These are phyloP conservation scores for Cucumis sativus DNA, from an alignment of 306 rosid species.

Conservation along the genomic window DNA sequence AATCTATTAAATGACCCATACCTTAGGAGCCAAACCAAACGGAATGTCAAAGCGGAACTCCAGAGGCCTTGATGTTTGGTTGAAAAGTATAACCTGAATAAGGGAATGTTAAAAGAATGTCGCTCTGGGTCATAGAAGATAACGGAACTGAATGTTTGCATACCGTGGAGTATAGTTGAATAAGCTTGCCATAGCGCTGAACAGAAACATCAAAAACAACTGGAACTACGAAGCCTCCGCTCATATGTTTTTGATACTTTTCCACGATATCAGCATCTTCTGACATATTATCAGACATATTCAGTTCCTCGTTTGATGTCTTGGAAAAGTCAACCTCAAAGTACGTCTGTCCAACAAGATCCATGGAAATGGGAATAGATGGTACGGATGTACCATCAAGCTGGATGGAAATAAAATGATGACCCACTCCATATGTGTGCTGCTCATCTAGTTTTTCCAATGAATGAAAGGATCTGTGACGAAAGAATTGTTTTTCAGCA, in stretches of 20 bases:
- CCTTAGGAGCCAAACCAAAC: slow-evolving; percentile 83
- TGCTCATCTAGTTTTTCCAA: slow-evolving; percentile 53
- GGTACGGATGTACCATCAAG: slow-evolving; percentile 75
- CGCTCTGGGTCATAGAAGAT: not conserved
- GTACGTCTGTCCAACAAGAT: slow-evolving; percentile 78
- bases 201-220: slow-evolving; percentile 88
- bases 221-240: slow-evolving; percentile 57
- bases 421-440: slow-evolving; percentile 48
- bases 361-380: slow-evolving; percentile 85
- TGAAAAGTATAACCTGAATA: slow-evolving; percentile 73
- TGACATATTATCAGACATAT: not conserved
- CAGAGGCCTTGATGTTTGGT: slow-evolving; percentile 61
- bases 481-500: slow-evolving; percentile 45
- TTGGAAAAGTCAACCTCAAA: slow-evolving; percentile 80
- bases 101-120: slow-evolving; percentile 13
- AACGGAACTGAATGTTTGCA: slow-evolving; percentile 18
- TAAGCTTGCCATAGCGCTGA: slow-evolving; percentile 70
- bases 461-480: slow-evolving; percentile 49
- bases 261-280: slow-evolving; percentile 17
- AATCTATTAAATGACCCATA: slow-evolving; percentile 12
- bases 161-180: slow-evolving; percentile 86
- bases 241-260: slow-evolving; percentile 20
- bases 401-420: slow-evolving; percentile 66
- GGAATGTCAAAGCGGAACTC: slow-evolving; percentile 97
- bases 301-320: slow-evolving; percentile 14